Evolutionary conservation across 2,329 filamentous ascomycete genomes (phyloP), one percentile per base, ranked within the genome.

Genomic region (Paraconiothyrium sp.): DNA sequence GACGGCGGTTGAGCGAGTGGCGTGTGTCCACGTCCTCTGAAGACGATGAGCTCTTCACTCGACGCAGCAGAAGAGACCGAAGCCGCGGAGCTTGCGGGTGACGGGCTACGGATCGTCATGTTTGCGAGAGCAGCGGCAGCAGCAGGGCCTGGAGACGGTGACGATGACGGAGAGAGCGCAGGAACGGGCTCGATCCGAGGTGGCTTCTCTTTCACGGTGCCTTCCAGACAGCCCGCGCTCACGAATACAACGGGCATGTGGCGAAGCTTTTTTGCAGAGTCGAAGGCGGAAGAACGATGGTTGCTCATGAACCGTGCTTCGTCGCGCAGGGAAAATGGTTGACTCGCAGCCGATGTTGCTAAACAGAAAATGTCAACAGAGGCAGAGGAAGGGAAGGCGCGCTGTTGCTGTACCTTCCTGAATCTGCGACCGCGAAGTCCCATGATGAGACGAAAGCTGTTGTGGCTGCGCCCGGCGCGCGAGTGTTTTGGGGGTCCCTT

Each of bases 1-100:
- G 43, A 47, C 9, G 41, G 34, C 22, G 57, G 20, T 5, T 52
- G 58, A 7, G 56, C 49, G 32, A 59, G 54, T 4, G 62, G 46
- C 13, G 57, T 61, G 16, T 63, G 62, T 14, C 60, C 61, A 50
- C 77, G 74, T 8, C 77, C 77, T 61, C 64, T 67, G 64, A 79
- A 79, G 20, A 79, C 64, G 50, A 93, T 88, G 5, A 92, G 81
- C 66, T 97, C 92, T 51, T 92, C 91, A 70, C 89, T 91, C 0
- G 90, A 92, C 30, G 34, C 48, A 49, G 55, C 58, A 1, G 62
- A 61, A 14, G 48, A 62, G 32, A 63, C 70, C 10, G 67, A 71
- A 39, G 58, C 34, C n/a, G 67, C 61, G 4, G 74, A 78, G 4
- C 51, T 58, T 4, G 69, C 63, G 8, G 73, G 73, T 5, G 80